A percentile compares a stretch with the other conserved stretches of the same genome.
Evolutionary conservation across 2,329 filamentous ascomycete genomes (phyloP).

Genomic region (Paecilomyces sp.): DNA sequence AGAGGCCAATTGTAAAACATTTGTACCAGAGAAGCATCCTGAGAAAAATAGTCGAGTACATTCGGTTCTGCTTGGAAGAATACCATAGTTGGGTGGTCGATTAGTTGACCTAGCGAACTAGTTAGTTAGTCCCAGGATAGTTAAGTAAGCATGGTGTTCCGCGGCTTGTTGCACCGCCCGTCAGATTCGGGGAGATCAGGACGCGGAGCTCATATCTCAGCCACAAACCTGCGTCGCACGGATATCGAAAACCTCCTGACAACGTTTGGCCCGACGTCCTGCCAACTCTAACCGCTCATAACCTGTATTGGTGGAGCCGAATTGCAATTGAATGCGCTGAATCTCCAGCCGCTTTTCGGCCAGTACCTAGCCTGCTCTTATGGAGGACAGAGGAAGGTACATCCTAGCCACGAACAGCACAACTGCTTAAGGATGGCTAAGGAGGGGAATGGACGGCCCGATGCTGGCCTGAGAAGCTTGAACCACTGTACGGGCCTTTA

Average conservation of each 20-base stretch:
- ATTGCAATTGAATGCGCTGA: background rate
- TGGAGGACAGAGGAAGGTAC: background rate
- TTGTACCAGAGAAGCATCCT: background rate
- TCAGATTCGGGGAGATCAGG: background rate
- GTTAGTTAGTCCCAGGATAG: too few relatives aligned
- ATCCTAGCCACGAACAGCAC: constrained; percentile 2
- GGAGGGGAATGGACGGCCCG: constrained; percentile 29
- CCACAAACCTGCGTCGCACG: background rate
- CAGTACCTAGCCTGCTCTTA: background rate
- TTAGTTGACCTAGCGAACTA: too few relatives aligned
- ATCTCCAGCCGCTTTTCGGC: background rate
- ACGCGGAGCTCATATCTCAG: background rate
- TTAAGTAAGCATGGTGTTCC: background rate
- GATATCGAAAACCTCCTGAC: background rate
- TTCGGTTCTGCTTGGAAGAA: background rate
- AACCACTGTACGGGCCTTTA: constrained; percentile 56
- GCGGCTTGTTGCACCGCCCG: background rate
- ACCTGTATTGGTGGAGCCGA: background rate
- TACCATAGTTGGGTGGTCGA: too few relatives aligned
- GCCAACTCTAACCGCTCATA: background rate
- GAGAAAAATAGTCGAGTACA: background rate
- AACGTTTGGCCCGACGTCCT: background rate
- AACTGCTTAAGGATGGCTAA: constrained; percentile 27
- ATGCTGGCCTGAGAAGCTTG: constrained; percentile 70
- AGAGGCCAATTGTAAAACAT: background rate